Conservation (phyloP, 2,329 filamentous ascomycete genomes). For the Polytolypa hystricis region DNA sequence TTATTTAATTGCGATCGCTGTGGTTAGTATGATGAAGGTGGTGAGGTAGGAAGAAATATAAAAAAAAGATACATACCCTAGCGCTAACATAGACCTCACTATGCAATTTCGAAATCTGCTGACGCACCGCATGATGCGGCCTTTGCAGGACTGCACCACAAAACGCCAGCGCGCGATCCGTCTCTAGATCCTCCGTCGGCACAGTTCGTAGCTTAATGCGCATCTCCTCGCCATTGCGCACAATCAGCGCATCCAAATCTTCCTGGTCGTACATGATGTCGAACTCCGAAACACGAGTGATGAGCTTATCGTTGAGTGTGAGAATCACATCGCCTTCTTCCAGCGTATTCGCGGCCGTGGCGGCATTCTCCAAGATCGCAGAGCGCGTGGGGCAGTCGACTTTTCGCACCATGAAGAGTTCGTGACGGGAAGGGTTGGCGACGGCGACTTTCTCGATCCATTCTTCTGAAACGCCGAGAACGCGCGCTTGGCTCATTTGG, state of each 20-base stretch:
- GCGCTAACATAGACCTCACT: constrained; percentile 94
- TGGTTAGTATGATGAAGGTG: too few species aligned
- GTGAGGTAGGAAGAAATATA: too few species aligned
- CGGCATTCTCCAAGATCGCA: too few species aligned
- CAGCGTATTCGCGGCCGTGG: constrained; percentile 47
- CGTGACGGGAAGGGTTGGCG: constrained; percentile 83
- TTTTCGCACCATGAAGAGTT: constrained; percentile 97
- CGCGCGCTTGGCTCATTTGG: constrained; percentile 90
- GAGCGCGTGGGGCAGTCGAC: constrained; percentile 53
- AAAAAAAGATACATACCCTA: constrained; percentile 34
- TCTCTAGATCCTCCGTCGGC: constrained; percentile 81
- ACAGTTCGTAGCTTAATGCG: constrained; percentile 71
- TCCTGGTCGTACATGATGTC: constrained; percentile 95
- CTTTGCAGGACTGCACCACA: constrained; percentile 89
- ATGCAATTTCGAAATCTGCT: constrained; percentile 94
- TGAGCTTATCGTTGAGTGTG: constrained; percentile 79
- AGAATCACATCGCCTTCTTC: constrained; percentile 88
- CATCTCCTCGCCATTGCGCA: constrained; percentile 74
- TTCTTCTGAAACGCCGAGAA: constrained; percentile 92
- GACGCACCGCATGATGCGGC: constrained; percentile 89
- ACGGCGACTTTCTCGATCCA: constrained; percentile 87
- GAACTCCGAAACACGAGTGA: constrained; percentile 84
- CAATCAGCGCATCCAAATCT: constrained; percentile 68
- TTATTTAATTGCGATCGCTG: too few species aligned
- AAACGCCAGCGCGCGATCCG: constrained; percentile 82